Evolutionary conservation across 139 green algal genomes (phyloP).

Genomic region (Pseudopediastrum boryanum): DNA sequence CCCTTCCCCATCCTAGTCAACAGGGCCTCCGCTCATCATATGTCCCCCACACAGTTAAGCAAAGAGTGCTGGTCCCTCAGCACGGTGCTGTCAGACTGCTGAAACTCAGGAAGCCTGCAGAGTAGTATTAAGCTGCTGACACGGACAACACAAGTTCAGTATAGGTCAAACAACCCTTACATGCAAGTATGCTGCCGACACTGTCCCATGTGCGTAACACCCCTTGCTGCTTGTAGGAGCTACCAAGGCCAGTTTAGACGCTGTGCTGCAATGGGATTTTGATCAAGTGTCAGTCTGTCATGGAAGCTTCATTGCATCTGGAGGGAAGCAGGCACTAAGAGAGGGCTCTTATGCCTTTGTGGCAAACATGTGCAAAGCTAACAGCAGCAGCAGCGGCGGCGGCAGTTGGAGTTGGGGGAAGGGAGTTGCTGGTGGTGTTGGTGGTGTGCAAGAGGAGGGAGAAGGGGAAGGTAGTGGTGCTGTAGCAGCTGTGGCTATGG

Average conservation of each 20-base stretch:
- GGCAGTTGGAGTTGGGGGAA: not conserved
- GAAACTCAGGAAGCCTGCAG: not conserved
- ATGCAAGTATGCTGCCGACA: not conserved
- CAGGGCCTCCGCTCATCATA: no score
- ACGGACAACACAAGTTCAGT: not conserved
- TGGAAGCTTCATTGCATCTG: conserved; percentile 18
- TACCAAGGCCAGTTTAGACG: conserved; percentile 24
- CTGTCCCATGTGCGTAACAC: not conserved
- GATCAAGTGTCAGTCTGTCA: conserved; percentile 15
- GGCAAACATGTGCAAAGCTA: not conserved
- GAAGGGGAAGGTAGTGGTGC: conserved; percentile 9
- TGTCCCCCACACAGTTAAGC: no score
- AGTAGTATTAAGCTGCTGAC: not conserved
- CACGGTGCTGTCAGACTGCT: not conserved
- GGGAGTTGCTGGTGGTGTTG: not conserved
- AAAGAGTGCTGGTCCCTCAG: not conserved
- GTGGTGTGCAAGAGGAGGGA: no score
- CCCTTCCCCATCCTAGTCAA: no score
- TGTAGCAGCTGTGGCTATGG: not conserved
- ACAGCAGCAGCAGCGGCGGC: not conserved
- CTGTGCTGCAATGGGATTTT: conserved; percentile 19
- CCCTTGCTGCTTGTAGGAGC: conserved; percentile 10
- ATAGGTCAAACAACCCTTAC: not conserved
- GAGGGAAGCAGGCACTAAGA: conserved; percentile 21
- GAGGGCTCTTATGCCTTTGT: conserved; percentile 22